These are phyloP conservation scores for Bruguiera hainesii DNA, from an alignment of 441 rosid genomes.

Conservation along the genomic window DNA sequence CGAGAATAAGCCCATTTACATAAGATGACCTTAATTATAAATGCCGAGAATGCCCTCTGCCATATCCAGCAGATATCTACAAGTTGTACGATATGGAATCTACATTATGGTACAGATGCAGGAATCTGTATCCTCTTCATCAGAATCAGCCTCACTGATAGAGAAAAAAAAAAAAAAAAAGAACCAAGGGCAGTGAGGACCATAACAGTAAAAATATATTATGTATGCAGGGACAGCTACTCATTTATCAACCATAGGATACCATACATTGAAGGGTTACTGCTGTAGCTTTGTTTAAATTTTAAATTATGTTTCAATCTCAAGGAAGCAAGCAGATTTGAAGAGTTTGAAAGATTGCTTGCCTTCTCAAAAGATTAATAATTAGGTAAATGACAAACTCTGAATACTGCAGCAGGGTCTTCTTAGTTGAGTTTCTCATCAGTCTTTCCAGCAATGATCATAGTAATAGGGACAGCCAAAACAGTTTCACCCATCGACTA, in stretches of 20 bases:
- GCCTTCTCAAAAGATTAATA: too few species aligned
- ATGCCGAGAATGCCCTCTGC: conserved; percentile 5
- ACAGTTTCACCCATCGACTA: background rate
- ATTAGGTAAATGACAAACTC: too few species aligned
- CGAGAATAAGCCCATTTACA: conserved; percentile 5
- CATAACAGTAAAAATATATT: background rate
- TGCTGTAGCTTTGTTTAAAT: too few species aligned
- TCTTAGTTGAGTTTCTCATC: too few species aligned
- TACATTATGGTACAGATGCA: conserved; percentile 88
- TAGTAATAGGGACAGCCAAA: too few species aligned
- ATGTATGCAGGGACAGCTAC: background rate
- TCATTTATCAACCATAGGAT: too few species aligned
- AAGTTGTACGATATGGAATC: conserved; percentile 21
- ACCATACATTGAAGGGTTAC: too few species aligned
- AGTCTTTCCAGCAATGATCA: too few species aligned
- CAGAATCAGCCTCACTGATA: conserved; percentile 79
- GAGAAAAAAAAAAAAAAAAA: conserved; percentile 16
- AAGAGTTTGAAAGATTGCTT: too few species aligned
- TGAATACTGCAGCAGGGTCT: too few species aligned
- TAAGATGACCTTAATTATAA: conserved; percentile 9
- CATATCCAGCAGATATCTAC: conserved; percentile 22
- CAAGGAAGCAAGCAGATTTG: too few species aligned
- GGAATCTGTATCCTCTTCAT: conserved; percentile 73
- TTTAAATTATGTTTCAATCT: too few species aligned
- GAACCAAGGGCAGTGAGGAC: background rate